Evolutionary conservation across 805 yeast species (phyloP), one percentile per base, ranked within the genome.

Genomic region (Candida fluviatilis): DNA sequence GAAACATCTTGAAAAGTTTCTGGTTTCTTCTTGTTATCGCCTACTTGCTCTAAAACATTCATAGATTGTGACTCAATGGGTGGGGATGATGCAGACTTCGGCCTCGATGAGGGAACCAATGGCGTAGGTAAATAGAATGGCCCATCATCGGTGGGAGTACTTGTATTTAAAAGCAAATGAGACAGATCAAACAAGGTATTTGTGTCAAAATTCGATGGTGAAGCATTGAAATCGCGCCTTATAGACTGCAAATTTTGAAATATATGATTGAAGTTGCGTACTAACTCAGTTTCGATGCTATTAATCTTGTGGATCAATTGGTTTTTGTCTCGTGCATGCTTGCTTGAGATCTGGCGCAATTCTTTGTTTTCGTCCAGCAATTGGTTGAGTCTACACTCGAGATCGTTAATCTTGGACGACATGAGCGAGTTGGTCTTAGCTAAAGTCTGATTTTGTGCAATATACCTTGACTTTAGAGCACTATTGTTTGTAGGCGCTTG

Each of bases 351-450:
- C 13, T 12, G 29, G 6, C 29, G 29, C 6, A 26, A 7, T 24
- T 53, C 51, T 39, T 72, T 60, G 46, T 78, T 78, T 44, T 78
- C 81, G 41, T 66, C 70, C 11, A 71, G 66, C 47, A 79, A 54
- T 14, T 71, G 76, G 16, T 69, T 62, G 17, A 80, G 53, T 41
- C 66, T 72, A 10, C 58, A 52, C 53, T 82, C 87, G 53, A 84
- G 54, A 19, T 71, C 76, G 3, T 71, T 56, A 18, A 82, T 62
- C 45, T 67, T 75, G 27, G 69, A 53, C 67, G 73, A 64, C 52
- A 82, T 60, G 16, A 66, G 53, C 2, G 82, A 71, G 52, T 79
- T 81, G 35, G 71, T 74, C 43, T 69, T 75, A 1, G 86, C 86
- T 18, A 84, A 57, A n/a, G 73, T 70, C 37, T 66, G 67, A 55